Base-by-base conservation (phyloP, 148 eudicot genomes). In the Heliosperma pusillum region DNA sequence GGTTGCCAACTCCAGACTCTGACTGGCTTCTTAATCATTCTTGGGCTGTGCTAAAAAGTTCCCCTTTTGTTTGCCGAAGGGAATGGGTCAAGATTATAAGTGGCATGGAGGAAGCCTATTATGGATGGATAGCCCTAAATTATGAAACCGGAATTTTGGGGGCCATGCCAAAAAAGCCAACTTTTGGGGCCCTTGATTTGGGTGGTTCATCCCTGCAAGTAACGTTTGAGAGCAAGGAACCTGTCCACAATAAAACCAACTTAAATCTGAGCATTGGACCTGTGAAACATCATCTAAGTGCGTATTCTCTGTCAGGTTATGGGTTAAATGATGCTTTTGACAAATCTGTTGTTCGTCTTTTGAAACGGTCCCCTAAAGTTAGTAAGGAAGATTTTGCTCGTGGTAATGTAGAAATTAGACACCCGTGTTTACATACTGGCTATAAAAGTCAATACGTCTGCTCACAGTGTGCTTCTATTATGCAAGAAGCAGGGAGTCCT, bases 171-270 rank as follows among this genome's bases (percentile, higher is more conserved):
- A 89, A 85, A 72, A 88, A 80, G 78, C 84, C 85, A 82, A 96
- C 99, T 30, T 89, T 83, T 84, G 99, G 99, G 74, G 97, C 99
- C 56, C 92, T 96, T 72, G 99, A 96, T 80, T 83, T 96, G 73
- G 99, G 99, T 81, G 99, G 99, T 73, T 96, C 99, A 25, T 96
- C 99, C 13, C 80, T 96, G 74, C 99, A 96, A 83, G 97, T 96
- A 64, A 96, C 99, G 42, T 96, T 96, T 85, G 99, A 96, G 87
- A 87, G 88, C 67, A 80, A 92, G 40, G 88, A 83, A 73, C 81
- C 80, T 36, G 77, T 65, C 57, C 81, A 72, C 30, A 86, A 84
- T 40, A 83, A 89, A 74, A 89, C 92, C 69, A 92, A 91, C 88
- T 87, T 96, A 82, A 82, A 90, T 73, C 86, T 96, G 58, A 89